Percentiles rank a stretch among this genome's conserved stretches.
Conservation (phyloP, 176 grass and related monocot genomes). For the Eragrostis curvula region DNA sequence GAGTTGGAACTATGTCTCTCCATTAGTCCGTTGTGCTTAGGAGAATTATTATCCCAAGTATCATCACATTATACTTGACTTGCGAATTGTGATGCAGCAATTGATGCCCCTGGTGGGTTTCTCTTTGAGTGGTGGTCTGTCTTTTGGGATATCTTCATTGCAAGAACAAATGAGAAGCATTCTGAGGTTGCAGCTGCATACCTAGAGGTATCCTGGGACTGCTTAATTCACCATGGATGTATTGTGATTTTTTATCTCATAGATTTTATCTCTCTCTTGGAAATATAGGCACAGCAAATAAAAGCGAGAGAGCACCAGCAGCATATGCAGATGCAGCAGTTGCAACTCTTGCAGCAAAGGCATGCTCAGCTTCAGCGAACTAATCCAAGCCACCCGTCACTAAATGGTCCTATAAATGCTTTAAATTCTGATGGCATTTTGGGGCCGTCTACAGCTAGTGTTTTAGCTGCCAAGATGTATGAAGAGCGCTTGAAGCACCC, state of each 20-base stretch:
- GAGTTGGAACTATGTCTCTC: not conserved
- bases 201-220: conserved; percentile 66
- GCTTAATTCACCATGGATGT: conserved; percentile 8
- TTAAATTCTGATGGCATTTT: conserved; percentile 82
- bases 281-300: conserved; percentile 74
- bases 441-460: conserved; percentile 83
- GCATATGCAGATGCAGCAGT: conserved; percentile 93
- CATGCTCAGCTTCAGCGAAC: conserved; percentile 86
- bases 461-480: conserved; percentile 96
- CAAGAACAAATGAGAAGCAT: conserved; percentile 96
- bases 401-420: conserved; percentile 72
- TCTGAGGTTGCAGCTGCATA: conserved; percentile 95
- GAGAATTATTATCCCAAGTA: not conserved
- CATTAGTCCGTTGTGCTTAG: not conserved
- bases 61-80: conserved; percentile 31
- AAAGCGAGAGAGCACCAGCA: conserved; percentile 96
- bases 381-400: conserved; percentile 67
- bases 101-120: conserved; percentile 99
- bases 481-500: conserved; percentile 93
- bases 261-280: conserved; percentile 5
- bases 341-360: conserved; percentile 91
- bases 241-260: conserved; percentile 21
- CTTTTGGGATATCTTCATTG: conserved; percentile 99
- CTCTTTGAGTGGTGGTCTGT: conserved; percentile 99
- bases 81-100: conserved; percentile 56